A percentile compares a stretch with the other conserved stretches of the same genome.
Evolutionary conservation across 176 grass and related monocot species (phyloP).

Genomic region (Phragmites australis): DNA sequence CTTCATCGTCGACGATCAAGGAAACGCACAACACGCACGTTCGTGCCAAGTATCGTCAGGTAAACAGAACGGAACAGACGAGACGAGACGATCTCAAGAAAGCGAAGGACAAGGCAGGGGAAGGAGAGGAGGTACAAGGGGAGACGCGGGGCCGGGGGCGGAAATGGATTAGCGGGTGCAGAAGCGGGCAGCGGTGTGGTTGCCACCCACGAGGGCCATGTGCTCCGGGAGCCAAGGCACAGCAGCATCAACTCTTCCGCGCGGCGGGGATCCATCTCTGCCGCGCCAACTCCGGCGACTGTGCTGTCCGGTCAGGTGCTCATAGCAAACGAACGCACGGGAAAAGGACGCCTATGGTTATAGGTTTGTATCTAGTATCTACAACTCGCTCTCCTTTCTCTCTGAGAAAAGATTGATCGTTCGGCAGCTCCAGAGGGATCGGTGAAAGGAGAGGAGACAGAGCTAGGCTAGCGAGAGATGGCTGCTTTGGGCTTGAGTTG

Average conservation of each 20-base stretch:
- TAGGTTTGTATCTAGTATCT: neutral
- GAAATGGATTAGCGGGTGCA: slow-evolving; percentile 47
- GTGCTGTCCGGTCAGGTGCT: neutral
- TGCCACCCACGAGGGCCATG: slow-evolving; percentile 55
- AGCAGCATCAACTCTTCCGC: slow-evolving; percentile 45
- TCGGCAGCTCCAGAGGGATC: neutral
- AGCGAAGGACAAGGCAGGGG: neutral
- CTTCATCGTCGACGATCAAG: no score
- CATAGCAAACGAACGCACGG: neutral
- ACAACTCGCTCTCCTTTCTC: neutral
- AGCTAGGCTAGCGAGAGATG: neutral
- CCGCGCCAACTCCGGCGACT: slow-evolving; percentile 11
- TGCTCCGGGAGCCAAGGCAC: slow-evolving; percentile 39
- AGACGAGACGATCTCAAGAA: slow-evolving; percentile 41
- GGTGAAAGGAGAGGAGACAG: slow-evolving; percentile 16
- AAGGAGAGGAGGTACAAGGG: slow-evolving; percentile 1
- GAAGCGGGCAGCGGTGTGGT: slow-evolving; percentile 64
- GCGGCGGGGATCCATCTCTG: slow-evolving; percentile 42
- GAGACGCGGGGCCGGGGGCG: neutral
- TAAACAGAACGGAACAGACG: neutral
- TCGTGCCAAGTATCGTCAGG: no score
- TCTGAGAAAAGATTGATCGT: neutral
- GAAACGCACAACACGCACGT: no score
- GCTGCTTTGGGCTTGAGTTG: neutral
- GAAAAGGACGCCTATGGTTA: neutral